Conservation (phyloP, 2,329 filamentous ascomycete species). For the Exophiala aquamarina region DNA sequence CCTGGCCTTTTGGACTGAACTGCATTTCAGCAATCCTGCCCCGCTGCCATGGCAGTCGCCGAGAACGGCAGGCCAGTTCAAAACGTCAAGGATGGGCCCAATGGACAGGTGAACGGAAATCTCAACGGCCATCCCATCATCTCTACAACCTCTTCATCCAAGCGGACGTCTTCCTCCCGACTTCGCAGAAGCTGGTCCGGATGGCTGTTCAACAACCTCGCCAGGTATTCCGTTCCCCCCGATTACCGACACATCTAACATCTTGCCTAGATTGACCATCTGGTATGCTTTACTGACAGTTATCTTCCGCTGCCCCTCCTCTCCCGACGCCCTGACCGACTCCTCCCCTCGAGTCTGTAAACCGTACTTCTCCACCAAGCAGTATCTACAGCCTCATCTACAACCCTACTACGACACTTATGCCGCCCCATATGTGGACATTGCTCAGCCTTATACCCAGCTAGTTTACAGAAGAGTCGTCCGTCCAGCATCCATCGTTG, state of each 20-base stretch:
- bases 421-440: slow-evolving; percentile 76
- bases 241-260: too few species aligned
- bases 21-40: too few species aligned
- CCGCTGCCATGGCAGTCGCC: slow-evolving; percentile 36
- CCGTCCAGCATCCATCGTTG: slow-evolving; percentile 65
- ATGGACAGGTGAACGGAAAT: slow-evolving; percentile 23
- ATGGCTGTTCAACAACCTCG: slow-evolving; percentile 46
- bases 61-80: slow-evolving; percentile 39
- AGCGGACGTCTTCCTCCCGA: slow-evolving; percentile 1
- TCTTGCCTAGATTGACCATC: slow-evolving; percentile 62
- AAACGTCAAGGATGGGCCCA: slow-evolving; percentile 28
- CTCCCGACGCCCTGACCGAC: slow-evolving; percentile 65
- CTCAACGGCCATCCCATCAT: not conserved
- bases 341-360: slow-evolving; percentile 77
- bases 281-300: slow-evolving; percentile 86
- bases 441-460: slow-evolving; percentile 70
- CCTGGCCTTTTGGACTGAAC: too few species aligned
- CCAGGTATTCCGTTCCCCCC: slow-evolving; percentile 52
- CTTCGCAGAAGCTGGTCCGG: slow-evolving; percentile 24
- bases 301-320: slow-evolving; percentile 77
- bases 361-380: slow-evolving; percentile 69
- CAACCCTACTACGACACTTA: slow-evolving; percentile 85
- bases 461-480: slow-evolving; percentile 62
- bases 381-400: slow-evolving; percentile 70
- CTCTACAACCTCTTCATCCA: not conserved